Evolutionary conservation across 352 stramenopile genomes (phyloP), one percentile per base, ranked within the genome.

Genomic region (Elongisporangium anandrum): DNA sequence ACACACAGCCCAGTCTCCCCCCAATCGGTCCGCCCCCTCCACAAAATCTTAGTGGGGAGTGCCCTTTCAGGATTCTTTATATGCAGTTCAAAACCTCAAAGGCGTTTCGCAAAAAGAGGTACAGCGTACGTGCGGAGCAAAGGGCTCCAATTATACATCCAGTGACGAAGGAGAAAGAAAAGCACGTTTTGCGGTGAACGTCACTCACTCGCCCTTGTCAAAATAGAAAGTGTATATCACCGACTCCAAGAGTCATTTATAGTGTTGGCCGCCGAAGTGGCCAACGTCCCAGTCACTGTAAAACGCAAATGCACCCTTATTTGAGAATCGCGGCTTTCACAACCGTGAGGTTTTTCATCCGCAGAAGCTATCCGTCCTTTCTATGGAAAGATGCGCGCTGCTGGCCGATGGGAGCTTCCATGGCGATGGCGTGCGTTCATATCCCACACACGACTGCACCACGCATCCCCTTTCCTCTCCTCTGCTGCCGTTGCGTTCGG

Each of bases 391-490:
- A 71, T 20, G 56, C 47, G 12, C 12, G 2, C 50, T 67, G 59
- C 50, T 13, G 24, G 47, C 10, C 38, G n/a, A 26, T 57, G 52
- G 56, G 38, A 60, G 49, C n/a, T 19, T 50, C 45, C 21, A 45
- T 16, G 48, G 45, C n/a, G 38, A 61, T 65, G 56, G 51, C 63
- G 19, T 50, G 16, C 10, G 19, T 56, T 51, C 56, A 16, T 56
- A 41, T 29, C 49, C 12, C 50, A 52, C 51, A 50, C 9, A 45
- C 34, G 21, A 24, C 48, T 52, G 50, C 49, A 47, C n/a, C 47
- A 50, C 56, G 48, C 15, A 50, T 21, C 34, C 38, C 62, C 23
- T 38, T n/a, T 20, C 10, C 52, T 34, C 51, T n/a, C 26, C 19
- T 47, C 26, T 49, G 21, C 13, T 56, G 54, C 47, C 41, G 48